Evolutionary conservation across 805 yeast genomes (phyloP).

Genomic region (Yamadazyma paraphyllophila): DNA sequence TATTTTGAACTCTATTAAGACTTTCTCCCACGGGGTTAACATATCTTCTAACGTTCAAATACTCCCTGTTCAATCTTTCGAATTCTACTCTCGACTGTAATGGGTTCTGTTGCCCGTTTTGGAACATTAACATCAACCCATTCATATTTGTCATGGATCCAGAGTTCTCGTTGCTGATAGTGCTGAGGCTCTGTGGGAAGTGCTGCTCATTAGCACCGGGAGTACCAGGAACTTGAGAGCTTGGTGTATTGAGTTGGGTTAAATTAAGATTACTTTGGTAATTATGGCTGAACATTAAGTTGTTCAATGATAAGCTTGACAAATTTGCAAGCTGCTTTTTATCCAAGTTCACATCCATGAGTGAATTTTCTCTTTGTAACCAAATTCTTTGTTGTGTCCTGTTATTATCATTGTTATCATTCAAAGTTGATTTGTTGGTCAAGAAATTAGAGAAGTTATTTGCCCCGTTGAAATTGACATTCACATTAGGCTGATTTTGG

Average conservation of each 20-base stretch:
- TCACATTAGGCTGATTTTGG: neutral
- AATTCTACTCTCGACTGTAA: slow-evolving; percentile 70
- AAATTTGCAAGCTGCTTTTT: slow-evolving; percentile 30
- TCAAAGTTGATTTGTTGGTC: slow-evolving; percentile 8
- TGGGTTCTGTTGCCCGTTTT: slow-evolving; percentile 40
- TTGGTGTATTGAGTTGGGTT: slow-evolving; percentile 13
- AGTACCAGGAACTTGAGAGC: slow-evolving; percentile 4
- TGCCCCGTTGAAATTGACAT: slow-evolving; percentile 19
- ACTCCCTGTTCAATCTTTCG: slow-evolving; percentile 75
- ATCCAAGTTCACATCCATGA: slow-evolving; percentile 53
- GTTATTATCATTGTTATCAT: slow-evolving; percentile 8
- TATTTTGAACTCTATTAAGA: slow-evolving; percentile 43
- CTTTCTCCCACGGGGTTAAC: slow-evolving; percentile 69
- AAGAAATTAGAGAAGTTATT: slow-evolving; percentile 33
- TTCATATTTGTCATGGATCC: slow-evolving; percentile 19
- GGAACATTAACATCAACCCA: slow-evolving; percentile 29
- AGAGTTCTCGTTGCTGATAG: slow-evolving; percentile 6
- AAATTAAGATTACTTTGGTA: slow-evolving; percentile 23
- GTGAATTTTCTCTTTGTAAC: slow-evolving; percentile 75
- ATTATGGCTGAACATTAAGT: slow-evolving; percentile 37
- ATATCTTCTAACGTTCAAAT: slow-evolving; percentile 64
- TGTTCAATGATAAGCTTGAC: slow-evolving; percentile 38
- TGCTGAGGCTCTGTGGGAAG: neutral
- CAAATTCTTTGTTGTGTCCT: slow-evolving; percentile 83
- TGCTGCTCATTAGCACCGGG: slow-evolving; percentile 9